Evolutionary conservation across 768 basidiomycete genomes (phyloP).

Genomic region (Tulasnella sp.): DNA sequence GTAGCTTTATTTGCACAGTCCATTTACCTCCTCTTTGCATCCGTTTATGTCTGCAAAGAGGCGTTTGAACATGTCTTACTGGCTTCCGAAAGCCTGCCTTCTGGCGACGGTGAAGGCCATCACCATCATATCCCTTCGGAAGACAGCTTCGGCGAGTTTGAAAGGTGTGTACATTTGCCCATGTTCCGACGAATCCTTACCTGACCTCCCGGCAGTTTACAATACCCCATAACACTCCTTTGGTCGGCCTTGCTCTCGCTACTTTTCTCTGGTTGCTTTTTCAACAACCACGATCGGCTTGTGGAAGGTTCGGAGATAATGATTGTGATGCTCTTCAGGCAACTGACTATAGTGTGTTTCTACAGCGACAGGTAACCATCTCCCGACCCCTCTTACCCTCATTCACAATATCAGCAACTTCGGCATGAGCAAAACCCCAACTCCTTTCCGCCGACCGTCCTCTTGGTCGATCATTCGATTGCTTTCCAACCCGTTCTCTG

Average conservation of each 20-base stretch:
- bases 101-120: constrained; percentile 36
- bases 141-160: constrained; percentile 15
- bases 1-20: constrained; percentile 76
- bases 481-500: constrained; percentile 10
- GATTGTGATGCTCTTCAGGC: constrained; percentile 1
- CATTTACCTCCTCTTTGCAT: constrained; percentile 87
- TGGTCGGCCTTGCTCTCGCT: constrained; percentile 19
- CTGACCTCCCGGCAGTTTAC: neutral
- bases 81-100: constrained; percentile 38
- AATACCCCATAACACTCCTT: constrained; percentile 17
- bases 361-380: constrained; percentile 8
- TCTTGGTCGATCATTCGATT: constrained; percentile 3
- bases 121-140: constrained; percentile 31
- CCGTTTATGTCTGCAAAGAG: constrained; percentile 95
- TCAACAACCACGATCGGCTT: constrained; percentile 29
- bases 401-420: too few relatives aligned
- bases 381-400: constrained; percentile 5
- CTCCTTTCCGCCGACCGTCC: constrained; percentile 2
- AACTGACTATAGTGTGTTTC: neutral
- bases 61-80: constrained; percentile 85
- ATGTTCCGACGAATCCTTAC: neutral
- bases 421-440: constrained; percentile 6
- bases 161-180: constrained; percentile 21
- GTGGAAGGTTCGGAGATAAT: constrained; percentile 25
- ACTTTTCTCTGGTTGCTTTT: constrained; percentile 24